Conservation (phyloP, 2,329 filamentous ascomycete species). For the Hawksworthiomyces lignivorus region DNA sequence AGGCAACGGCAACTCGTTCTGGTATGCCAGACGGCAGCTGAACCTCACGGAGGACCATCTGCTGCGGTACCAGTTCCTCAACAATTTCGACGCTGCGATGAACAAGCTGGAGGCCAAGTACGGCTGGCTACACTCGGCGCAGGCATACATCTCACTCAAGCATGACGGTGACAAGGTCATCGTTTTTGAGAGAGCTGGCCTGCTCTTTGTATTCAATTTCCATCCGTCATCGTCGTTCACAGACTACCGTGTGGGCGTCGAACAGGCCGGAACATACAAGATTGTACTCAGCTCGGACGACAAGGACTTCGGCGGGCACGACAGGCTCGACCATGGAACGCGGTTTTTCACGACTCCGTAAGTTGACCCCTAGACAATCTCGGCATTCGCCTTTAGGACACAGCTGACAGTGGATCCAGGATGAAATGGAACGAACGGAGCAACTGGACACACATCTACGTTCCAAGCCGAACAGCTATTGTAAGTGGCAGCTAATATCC, state of each 20-base stretch:
- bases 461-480: constrained; percentile 74
- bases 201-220: constrained; percentile 97
- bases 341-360: constrained; percentile 81
- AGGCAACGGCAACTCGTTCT: constrained; percentile 88
- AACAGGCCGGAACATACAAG: constrained; percentile 75
- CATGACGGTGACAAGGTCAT: constrained; percentile 90
- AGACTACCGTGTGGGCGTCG: constrained; percentile 87
- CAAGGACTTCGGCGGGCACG: constrained; percentile 69
- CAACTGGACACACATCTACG: constrained; percentile 90
- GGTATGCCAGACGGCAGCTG: constrained; percentile 87
- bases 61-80: constrained; percentile 83
- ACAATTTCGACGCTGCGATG: constrained; percentile 91
- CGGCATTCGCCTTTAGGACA: no score
- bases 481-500: constrained; percentile 44
- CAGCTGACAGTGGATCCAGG: constrained; percentile 9
- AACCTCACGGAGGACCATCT: constrained; percentile 83
- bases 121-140: constrained; percentile 78
- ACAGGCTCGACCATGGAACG: constrained; percentile 68
- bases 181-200: constrained; percentile 84
- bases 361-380: constrained; percentile 1
- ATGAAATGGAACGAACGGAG: constrained; percentile 82
- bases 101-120: constrained; percentile 81
- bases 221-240: constrained; percentile 76
- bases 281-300: constrained; percentile 79
- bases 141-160: constrained; percentile 91